Evolutionary conservation across 345 rosid genomes (phyloP).

Genomic region (Eucalyptus guilfoylei): DNA sequence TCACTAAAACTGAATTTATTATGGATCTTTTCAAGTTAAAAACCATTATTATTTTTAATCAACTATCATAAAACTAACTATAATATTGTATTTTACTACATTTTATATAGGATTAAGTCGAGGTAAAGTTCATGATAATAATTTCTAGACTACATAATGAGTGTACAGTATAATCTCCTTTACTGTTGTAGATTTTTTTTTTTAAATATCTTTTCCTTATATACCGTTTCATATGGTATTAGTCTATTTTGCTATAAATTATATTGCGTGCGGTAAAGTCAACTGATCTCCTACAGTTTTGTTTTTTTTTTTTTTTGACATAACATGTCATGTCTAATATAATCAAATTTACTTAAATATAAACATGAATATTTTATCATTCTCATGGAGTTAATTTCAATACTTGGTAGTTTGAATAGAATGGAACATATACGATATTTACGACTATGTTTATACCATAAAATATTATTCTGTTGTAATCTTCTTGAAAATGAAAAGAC

Average conservation of each 20-base stretch:
- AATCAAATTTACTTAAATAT: not conserved
- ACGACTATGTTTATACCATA: not conserved
- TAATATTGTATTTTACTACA: not conserved
- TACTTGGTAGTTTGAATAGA: not conserved
- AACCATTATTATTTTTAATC: not conserved
- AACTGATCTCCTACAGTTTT: not conserved
- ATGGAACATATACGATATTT: not conserved
- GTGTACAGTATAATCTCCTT: not conserved
- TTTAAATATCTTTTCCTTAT: not conserved
- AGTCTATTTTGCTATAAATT: not conserved
- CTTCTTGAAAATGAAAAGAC: not conserved
- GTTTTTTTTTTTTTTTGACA: not conserved
- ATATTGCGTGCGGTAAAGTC: not conserved
- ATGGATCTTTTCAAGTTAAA: not conserved
- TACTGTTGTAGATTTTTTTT: not conserved
- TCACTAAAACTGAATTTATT: not conserved
- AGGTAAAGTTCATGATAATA: not conserved
- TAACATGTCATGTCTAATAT: not conserved
- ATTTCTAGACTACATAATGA: not conserved
- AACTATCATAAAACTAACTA: not conserved
- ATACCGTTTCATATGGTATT: not conserved
- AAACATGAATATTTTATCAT: not conserved
- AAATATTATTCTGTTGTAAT: not conserved
- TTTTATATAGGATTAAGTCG: not conserved
- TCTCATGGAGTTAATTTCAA: not conserved